These are phyloP conservation scores for Ogataea hybrid DNA, from an alignment of 1,139 yeast genomes.

Conservation along the genomic window DNA sequence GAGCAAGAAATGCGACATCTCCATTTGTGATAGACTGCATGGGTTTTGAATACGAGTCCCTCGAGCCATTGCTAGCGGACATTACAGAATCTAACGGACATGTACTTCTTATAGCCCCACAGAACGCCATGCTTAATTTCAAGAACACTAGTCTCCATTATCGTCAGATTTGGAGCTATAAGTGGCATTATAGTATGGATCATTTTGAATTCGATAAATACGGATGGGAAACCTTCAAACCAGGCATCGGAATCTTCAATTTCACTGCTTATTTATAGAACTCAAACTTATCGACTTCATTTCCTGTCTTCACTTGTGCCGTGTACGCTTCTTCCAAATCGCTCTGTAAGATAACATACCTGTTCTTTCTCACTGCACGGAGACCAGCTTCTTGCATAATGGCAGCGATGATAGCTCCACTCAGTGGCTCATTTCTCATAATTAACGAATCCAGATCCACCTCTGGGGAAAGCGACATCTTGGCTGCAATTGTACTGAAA, in stretches of 20 bases:
- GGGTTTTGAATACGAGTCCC: constrained; percentile 45
- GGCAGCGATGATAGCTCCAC: constrained; percentile 98
- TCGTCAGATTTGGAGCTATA: constrained; percentile 42
- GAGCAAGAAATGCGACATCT: constrained; percentile 4
- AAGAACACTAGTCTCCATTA: constrained; percentile 13
- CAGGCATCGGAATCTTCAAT: constrained; percentile 60
- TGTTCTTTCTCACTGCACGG: constrained; percentile 95
- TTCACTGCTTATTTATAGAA: constrained; percentile 70
- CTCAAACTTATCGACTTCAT: constrained; percentile 95
- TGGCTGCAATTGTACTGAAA: constrained; percentile 93
- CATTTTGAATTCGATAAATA: constrained; percentile 54
- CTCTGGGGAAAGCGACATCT: constrained; percentile 98
- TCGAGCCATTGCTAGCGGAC: constrained; percentile 27
- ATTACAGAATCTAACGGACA: constrained; percentile 8
- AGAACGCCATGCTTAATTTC: constrained; percentile 25
- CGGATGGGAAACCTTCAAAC: constrained; percentile 42
- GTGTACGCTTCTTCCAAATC: constrained; percentile 98
- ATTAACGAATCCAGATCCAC: constrained; percentile 93
- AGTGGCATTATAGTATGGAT: constrained; percentile 61
- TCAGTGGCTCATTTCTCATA: constrained; percentile 91
- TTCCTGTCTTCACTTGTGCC: constrained; percentile 91
- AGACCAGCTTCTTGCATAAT: constrained; percentile 99
- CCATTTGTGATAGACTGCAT: constrained; percentile 45
- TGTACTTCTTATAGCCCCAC: constrained; percentile 27
- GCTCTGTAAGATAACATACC: constrained; percentile 92